Conservation (phyloP, 805 yeast genomes). For the Myxozyma kluyveri region DNA sequence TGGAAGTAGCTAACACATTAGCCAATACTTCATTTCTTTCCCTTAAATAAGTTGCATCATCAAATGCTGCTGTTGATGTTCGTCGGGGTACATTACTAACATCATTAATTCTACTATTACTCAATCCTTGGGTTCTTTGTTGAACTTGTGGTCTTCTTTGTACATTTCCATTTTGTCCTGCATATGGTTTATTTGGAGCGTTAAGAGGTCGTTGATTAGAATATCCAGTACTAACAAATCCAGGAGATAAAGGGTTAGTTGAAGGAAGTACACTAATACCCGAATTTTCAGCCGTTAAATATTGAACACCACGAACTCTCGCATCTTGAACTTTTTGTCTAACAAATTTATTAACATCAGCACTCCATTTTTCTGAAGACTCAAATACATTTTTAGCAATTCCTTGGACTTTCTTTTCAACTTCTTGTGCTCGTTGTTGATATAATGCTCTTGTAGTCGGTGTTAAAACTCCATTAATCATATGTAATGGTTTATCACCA, state of each 20-base stretch:
- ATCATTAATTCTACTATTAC: too few species aligned
- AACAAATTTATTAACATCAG: constrained; percentile 23
- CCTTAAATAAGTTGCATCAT: constrained; percentile 15
- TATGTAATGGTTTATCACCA: constrained; percentile 18
- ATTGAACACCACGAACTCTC: constrained; percentile 14
- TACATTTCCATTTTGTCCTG: neutral
- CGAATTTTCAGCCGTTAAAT: constrained; percentile 13
- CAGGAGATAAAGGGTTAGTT: neutral
- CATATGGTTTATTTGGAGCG: neutral
- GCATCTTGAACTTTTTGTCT: constrained; percentile 25
- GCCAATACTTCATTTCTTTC: constrained; percentile 24
- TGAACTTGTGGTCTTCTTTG: neutral
- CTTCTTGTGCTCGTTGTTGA: constrained; percentile 13
- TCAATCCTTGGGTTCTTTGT: neutral
- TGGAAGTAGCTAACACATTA: constrained; percentile 8
- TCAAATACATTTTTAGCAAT: constrained; percentile 24
- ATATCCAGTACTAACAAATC: neutral
- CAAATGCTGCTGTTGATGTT: constrained; percentile 6
- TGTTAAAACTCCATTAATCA: constrained; percentile 19
- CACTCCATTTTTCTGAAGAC: constrained; percentile 25
- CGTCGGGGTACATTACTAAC: too few species aligned
- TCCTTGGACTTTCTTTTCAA: constrained; percentile 21
- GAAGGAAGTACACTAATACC: constrained; percentile 3
- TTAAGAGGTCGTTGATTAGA: neutral
- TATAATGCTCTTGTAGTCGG: constrained; percentile 4